phyloP scores from a whole-genome alignment of 371 early-diverging fungal species.

The Rhizopus microsporus region DNA sequence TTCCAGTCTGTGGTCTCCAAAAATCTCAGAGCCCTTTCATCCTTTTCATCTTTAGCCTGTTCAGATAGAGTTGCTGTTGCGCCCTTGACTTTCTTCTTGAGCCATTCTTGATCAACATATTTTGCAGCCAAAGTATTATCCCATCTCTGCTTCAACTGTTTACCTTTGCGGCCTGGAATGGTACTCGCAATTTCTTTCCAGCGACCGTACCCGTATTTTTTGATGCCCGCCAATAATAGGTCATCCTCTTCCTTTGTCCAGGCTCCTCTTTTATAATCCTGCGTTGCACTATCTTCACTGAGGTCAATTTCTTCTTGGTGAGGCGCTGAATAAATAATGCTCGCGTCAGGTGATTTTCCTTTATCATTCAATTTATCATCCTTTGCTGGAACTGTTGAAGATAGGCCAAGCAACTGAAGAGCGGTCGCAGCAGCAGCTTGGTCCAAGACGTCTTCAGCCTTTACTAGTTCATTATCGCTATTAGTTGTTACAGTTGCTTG shows the following conservation, averaged over 20 bases:
- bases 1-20: conserved; percentile 37
- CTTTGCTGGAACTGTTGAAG: conserved; percentile 3
- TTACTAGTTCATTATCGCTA: conserved; percentile 3
- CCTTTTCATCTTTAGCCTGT: conserved; percentile 1
- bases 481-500: background rate
- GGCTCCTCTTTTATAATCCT: conserved; percentile 41
- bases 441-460: conserved; percentile 17
- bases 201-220: conserved; percentile 44
- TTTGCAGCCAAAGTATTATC: conserved; percentile 46
- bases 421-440: conserved; percentile 34
- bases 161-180: conserved; percentile 45
- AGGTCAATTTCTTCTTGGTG: conserved; percentile 28
- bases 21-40: conserved; percentile 28
- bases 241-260: conserved; percentile 54
- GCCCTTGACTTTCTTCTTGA: conserved; percentile 35
- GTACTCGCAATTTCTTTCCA: conserved; percentile 48
- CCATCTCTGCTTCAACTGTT: conserved; percentile 51
- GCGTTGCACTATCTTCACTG: conserved; percentile 27
- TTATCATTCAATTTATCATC: conserved; percentile 16
- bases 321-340: conserved; percentile 27
- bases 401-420: conserved; percentile 19
- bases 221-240: conserved; percentile 40
- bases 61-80: conserved; percentile 7
- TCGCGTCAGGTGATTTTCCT: conserved; percentile 35
- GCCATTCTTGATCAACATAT: conserved; percentile 46